Percentiles rank a stretch among this genome's conserved stretches.
Evolutionary conservation across 1,284 basidiomycete species (phyloP).

Genomic region (Gomphus sp.): DNA sequence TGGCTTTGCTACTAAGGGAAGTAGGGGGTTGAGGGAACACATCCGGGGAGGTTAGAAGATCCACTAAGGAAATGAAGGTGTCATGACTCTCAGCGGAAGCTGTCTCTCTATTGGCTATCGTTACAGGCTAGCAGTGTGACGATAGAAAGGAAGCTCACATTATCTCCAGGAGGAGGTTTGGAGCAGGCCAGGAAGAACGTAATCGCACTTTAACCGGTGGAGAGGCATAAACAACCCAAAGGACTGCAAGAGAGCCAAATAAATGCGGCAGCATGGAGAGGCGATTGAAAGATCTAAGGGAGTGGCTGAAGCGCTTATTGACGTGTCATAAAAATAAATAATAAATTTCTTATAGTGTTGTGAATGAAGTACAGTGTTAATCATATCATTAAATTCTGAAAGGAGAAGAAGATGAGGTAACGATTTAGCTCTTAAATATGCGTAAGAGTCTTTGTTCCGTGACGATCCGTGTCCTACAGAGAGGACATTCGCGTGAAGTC

Average conservation of each 20-base stretch:
- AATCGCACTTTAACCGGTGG: slow-evolving; percentile 75
- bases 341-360: not conserved
- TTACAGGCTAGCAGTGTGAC: not conserved
- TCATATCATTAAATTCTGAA: too few species aligned
- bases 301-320: slow-evolving; percentile 6
- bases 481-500: slow-evolving; percentile 73
- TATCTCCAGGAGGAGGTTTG: slow-evolving; percentile 71
- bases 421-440: slow-evolving; percentile 59
- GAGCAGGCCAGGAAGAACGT: slow-evolving; percentile 72
- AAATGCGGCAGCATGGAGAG: not conserved
- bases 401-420: not conserved
- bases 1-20: slow-evolving; percentile 36
- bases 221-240: slow-evolving; percentile 23
- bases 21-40: slow-evolving; percentile 23
- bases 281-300: not conserved
- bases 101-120: slow-evolving; percentile 45
- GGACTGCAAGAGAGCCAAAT: not conserved
- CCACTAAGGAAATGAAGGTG: slow-evolving; percentile 62
- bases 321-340: slow-evolving; percentile 1
- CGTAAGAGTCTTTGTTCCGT: slow-evolving; percentile 72
- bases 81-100: slow-evolving; percentile 54
- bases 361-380: not conserved
- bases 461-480: slow-evolving; percentile 80
- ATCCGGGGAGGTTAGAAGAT: slow-evolving; percentile 49
- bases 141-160: slow-evolving; percentile 43